Base-by-base conservation (phyloP, 169 alveolate genomes). In the Plasmodium gonderi region DNA sequence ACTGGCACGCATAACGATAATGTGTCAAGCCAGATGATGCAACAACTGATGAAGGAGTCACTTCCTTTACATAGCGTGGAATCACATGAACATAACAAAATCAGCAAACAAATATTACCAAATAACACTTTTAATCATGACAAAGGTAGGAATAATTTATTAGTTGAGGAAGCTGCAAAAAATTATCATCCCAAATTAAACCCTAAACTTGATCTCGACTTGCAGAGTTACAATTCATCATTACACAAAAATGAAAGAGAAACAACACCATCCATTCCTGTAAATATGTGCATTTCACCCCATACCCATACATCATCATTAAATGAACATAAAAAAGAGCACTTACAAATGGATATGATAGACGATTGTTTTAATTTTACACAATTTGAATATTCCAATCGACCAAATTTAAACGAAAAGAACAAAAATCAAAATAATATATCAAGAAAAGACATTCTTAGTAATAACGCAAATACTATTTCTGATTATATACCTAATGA, bases 91-190 rank as follows among this genome's bases (percentile, higher is more conserved):
- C n/a, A n/a, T 60, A 5, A 60, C 72, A 0, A 29, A 60, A 12
- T 36, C n/a, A 60, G 26, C 36, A 60, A 60, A 14, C 36, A 6
- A 60, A n/a, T 36, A 60, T 23, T 14, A 8, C 72, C 1, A 60
- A 60, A 23, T 60, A 60, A 60, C 72, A 60, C 29, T 45, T 83
- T 83, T 72, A 65, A 83, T 72, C 20, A 76, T 69, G 82, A 72
- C 29, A 20, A 33, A 60, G 3, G 36, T 60, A 20, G 36, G 72
- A 60, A 60, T 8, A 60, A 60, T 60, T 60, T 60, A 60, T 60
- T 23, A 60, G 40, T 36, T 3, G 26, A 60, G 72, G 72, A 36
- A 4, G 17, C 17, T 8, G 72, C 40, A 60, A 29, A 60, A 60
- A 60, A 60, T 60, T 60, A 12, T 23, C 17, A 17, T 60, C 12